Percentiles rank a stretch among this genome's conserved stretches.
phyloP scores from a whole-genome alignment of 2,329 filamentous ascomycete species.

The Lizonia empirigonia region DNA sequence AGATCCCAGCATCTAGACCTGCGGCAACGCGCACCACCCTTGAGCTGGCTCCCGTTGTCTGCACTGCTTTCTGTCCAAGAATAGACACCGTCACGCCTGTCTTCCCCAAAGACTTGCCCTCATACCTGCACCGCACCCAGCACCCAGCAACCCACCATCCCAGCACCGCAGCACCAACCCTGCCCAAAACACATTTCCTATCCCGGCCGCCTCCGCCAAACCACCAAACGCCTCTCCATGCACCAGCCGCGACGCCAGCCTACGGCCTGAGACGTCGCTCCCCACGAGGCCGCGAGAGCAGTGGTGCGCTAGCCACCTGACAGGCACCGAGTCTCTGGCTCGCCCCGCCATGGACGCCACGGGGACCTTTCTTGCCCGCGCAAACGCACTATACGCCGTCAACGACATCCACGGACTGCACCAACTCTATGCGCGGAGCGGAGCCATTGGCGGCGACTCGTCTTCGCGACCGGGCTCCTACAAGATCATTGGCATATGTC shows the following conservation, averaged over 20 bases:
- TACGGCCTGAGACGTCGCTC: constrained; percentile 5
- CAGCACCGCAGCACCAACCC: constrained; percentile 11
- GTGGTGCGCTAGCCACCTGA: constrained; percentile 23
- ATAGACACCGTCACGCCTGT: neutral
- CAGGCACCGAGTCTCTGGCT: constrained; percentile 11
- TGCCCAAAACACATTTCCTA: constrained; percentile 14
- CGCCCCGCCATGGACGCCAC: constrained; percentile 52
- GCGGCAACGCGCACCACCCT: constrained; percentile 15
- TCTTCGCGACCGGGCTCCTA: constrained; percentile 63
- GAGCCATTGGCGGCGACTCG: constrained; percentile 38
- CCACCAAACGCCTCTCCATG: constrained; percentile 22
- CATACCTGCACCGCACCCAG: neutral
- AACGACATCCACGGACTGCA: constrained; percentile 26
- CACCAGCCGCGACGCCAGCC: constrained; percentile 14
- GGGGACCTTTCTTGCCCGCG: constrained; percentile 32
- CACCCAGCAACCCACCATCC: neutral
- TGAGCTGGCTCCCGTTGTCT: constrained; percentile 7
- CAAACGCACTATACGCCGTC: constrained; percentile 2
- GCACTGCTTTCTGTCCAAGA: constrained; percentile 17
- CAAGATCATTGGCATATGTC: constrained; percentile 83
- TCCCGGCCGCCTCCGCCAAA: constrained; percentile 19
- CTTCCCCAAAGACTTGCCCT: neutral
- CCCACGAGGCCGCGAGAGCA: constrained; percentile 8
- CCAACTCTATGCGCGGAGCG: constrained; percentile 54
- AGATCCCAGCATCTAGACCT: constrained; percentile 9